Percentiles rank a stretch among this genome's conserved stretches.
phyloP scores from a whole-genome alignment of 352 stramenopile species.

The Pythium brassicae region DNA sequence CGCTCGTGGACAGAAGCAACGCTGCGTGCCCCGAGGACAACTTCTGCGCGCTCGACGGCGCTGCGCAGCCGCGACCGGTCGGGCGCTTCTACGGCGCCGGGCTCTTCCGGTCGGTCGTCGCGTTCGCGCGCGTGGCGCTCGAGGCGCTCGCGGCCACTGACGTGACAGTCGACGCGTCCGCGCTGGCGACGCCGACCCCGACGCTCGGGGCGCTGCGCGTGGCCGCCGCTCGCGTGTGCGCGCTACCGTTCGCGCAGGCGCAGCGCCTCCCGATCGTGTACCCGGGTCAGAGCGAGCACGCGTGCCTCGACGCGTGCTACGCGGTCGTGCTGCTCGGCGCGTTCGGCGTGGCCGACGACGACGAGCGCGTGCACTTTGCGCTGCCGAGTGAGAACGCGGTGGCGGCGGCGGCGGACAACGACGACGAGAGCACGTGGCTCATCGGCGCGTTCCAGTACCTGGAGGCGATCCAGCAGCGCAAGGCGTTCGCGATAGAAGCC shows the following conservation, averaged over 20 bases:
- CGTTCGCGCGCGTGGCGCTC: constrained; percentile 32
- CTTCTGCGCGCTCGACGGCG: constrained; percentile 46
- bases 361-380: constrained; percentile 51
- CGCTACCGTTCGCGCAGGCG: constrained; percentile 8
- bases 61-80: constrained; percentile 34
- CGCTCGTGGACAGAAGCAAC: constrained; percentile 46
- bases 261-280: constrained; percentile 11
- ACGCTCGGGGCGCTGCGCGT: constrained; percentile 27
- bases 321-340: constrained; percentile 52
- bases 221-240: constrained; percentile 38
- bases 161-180: not conserved
- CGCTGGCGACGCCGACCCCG: constrained; percentile 43
- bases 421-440: constrained; percentile 51
- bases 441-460: constrained; percentile 66
- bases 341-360: constrained; percentile 43
- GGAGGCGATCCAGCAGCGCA: constrained; percentile 51
- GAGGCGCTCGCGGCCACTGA: constrained; percentile 13
- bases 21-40: constrained; percentile 39
- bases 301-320: constrained; percentile 66
- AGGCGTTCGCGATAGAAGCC: constrained; percentile 16
- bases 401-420: constrained; percentile 7
- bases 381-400: constrained; percentile 3
- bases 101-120: constrained; percentile 17
- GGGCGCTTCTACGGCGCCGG: constrained; percentile 53
- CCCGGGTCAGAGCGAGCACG: constrained; percentile 15